phyloP scores from a whole-genome alignment of 176 grass and related monocot species.

The Metroxylon sagu region DNA sequence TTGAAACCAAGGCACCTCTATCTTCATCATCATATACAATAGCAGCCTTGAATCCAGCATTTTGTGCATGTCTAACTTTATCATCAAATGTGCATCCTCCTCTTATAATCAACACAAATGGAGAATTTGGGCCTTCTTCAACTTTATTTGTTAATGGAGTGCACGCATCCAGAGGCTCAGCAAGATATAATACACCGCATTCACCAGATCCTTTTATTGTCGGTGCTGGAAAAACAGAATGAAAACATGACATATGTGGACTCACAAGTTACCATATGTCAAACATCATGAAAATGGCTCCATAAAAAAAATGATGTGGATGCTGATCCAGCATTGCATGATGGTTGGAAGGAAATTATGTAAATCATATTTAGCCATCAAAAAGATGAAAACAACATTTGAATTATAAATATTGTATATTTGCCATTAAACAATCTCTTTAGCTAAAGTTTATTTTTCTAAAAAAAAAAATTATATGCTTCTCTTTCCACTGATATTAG shows the following conservation, averaged over 20 bases:
- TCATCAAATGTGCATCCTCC: conserved; percentile 79
- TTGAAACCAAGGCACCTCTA: conserved; percentile 56
- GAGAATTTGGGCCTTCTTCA: conserved; percentile 24
- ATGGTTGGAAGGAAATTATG: no score
- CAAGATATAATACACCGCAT: conserved; percentile 49
- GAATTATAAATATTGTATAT: no score
- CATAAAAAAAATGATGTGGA: neutral
- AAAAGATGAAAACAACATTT: no score
- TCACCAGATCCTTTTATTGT: conserved; percentile 66
- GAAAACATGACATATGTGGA: conserved; percentile 13
- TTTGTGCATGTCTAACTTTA: conserved; percentile 72
- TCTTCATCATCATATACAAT: conserved; percentile 85
- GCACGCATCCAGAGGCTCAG: conserved; percentile 77
- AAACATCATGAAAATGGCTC: neutral
- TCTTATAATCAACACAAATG: conserved; percentile 63
- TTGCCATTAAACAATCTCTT: no score
- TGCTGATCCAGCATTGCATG: no score
- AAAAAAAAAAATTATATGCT: no score
- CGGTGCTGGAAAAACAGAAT: conserved; percentile 50
- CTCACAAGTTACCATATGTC: conserved; percentile 10
- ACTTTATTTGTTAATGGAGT: conserved; percentile 39
- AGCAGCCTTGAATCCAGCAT: conserved; percentile 89
- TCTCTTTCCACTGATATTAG: no score
- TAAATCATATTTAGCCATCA: no score
- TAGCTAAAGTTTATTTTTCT: no score